phyloP scores from a whole-genome alignment of 2,329 filamentous ascomycete species.

The Colletotrichum aenigma region DNA sequence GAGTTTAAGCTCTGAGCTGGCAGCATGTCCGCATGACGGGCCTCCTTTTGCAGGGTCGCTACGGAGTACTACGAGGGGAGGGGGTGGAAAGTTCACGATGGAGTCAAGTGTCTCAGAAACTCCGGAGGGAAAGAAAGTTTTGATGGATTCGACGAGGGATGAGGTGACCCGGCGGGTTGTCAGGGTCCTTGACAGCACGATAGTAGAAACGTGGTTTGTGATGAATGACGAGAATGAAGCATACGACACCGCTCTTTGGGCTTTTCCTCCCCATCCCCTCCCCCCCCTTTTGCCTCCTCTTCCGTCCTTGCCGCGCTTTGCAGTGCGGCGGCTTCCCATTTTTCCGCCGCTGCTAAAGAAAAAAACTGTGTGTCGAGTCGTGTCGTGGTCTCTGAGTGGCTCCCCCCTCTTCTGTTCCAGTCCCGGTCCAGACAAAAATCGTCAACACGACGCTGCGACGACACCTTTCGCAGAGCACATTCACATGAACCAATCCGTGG shows the following conservation, averaged over 20 bases:
- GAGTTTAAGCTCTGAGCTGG: conserved; percentile 59
- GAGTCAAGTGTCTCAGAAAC: background rate
- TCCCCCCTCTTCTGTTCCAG: background rate
- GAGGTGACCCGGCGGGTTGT: background rate
- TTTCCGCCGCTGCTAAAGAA: background rate
- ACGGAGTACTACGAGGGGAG: background rate
- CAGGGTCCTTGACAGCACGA: background rate
- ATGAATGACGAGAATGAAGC: conserved; percentile 1
- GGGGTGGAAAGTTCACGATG: background rate
- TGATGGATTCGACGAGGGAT: background rate
- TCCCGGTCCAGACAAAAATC: background rate
- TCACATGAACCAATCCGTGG: background rate
- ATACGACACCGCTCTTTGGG: conserved; percentile 3
- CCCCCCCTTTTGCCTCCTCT: background rate
- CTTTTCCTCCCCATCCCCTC: background rate
- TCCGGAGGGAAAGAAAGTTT: background rate
- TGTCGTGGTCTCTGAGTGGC: background rate
- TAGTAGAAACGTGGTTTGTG: background rate
- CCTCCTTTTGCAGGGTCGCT: background rate
- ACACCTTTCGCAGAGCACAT: background rate
- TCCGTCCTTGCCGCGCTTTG: background rate
- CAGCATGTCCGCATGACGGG: background rate
- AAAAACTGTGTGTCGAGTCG: background rate
- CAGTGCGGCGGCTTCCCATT: background rate
- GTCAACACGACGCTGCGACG: background rate